Evolutionary conservation across 306 rosid genomes (phyloP), one percentile per base, ranked within the genome.

Genomic region (Geum urbanum): DNA sequence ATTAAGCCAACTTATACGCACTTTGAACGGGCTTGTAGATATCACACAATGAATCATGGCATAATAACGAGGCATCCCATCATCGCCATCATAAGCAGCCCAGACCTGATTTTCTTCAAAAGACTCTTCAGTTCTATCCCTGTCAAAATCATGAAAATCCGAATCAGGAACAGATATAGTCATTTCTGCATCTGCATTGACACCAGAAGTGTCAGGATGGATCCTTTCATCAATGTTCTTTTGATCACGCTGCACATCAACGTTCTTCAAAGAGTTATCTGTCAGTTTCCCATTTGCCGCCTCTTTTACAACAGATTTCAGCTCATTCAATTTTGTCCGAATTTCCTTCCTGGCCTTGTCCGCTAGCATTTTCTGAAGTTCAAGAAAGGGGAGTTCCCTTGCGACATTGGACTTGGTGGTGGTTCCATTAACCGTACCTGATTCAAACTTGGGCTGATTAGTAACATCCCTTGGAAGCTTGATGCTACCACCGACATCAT

Each of bases 21-120:
- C 52, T 81, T 79, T 81, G 79, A 88, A 88, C 8, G 99, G 99
- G 71, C 76, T 74, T 67, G 75, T 13, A 50, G 96, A 87, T 73
- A 87, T 74, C 53, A 87, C 80, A 7, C 58, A 61, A 67, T 71
- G 95, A 74, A 91, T 84, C 77, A 87, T 35, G 39, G 88, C 96
- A 84, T 94, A 94, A 79, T 72, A 84, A 63, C 96, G 91, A 53
- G 98, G 98, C 98, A 94, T 90, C 72, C 97, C 97, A 40, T 90
- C 98, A 58, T 77, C 70, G 13, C 71, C 75, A 11, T 86, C 92
- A 83, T 90, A 94, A 39, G 84, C 89, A 18, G 98, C 88, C 97
- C 97, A 90, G 15, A 90, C 87, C 77, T 94, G 97, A 77, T 84
- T 84, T 22, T 84, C 82, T 74, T 70, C 74, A 19, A 91, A 91